These are phyloP conservation scores for Solanum hybrid DNA, from an alignment of 305 asterid species.

Conservation along the genomic window DNA sequence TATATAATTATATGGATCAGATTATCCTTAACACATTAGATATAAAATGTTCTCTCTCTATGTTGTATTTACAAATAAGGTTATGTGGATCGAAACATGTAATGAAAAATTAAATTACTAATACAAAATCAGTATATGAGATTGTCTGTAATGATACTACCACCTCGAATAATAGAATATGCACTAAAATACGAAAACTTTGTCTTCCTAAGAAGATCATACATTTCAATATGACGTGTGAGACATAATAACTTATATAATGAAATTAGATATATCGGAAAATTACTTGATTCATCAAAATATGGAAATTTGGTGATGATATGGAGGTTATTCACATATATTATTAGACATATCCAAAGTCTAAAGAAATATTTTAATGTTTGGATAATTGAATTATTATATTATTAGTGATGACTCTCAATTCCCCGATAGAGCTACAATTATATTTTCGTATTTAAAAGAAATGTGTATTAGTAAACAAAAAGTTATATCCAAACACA, in stretches of 20 bases:
- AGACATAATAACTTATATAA: too few relatives aligned
- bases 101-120: too few relatives aligned
- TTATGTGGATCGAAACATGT: too few relatives aligned
- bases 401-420: background rate
- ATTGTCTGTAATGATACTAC: too few relatives aligned
- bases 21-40: background rate
- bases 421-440: background rate
- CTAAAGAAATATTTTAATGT: too few relatives aligned
- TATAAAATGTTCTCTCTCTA: background rate
- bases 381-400: background rate
- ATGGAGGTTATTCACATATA: background rate
- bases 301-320: background rate
- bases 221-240: background rate
- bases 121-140: background rate
- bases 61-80: background rate
- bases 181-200: too few relatives aligned
- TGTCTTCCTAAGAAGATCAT: background rate
- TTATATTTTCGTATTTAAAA: background rate
- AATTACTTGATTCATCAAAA: too few relatives aligned
- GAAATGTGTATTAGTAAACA: too few relatives aligned
- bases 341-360: background rate
- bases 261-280: background rate
- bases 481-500: background rate
- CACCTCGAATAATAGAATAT: too few relatives aligned
- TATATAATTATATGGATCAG: background rate